Evolutionary conservation across 768 basidiomycete species (phyloP).

Genomic region (Scleroderma citrinum): DNA sequence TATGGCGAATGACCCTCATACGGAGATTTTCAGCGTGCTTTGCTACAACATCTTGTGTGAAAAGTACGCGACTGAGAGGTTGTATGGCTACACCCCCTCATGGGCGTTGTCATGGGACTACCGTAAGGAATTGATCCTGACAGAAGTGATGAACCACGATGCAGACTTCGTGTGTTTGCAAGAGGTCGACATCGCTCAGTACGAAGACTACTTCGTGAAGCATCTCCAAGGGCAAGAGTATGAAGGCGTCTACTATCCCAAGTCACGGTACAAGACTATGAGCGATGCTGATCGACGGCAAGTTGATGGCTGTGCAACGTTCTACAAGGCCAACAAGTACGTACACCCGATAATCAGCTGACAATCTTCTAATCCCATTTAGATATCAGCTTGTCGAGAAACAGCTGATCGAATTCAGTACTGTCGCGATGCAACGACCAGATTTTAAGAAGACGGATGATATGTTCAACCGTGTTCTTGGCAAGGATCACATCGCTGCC

Average conservation of each 20-base stretch:
- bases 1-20: conserved; percentile 52
- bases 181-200: conserved; percentile 90
- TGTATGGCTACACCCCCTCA: conserved; percentile 94
- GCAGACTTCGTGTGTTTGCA: conserved; percentile 93
- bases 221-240: conserved; percentile 72
- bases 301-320: conserved; percentile 96
- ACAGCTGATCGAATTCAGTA: conserved; percentile 88
- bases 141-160: conserved; percentile 74
- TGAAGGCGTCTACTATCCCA: conserved; percentile 88
- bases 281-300: conserved; percentile 73
- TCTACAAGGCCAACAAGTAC: conserved; percentile 86
- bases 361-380: conserved; percentile 5
- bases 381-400: conserved; percentile 94
- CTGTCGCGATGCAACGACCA: conserved; percentile 85
- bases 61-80: conserved; percentile 75
- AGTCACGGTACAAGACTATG: conserved; percentile 93
- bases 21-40: conserved; percentile 75
- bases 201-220: conserved; percentile 84
- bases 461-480: conserved; percentile 98
- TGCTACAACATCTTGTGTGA: conserved; percentile 96
- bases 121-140: conserved; percentile 80
- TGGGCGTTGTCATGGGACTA: conserved; percentile 98
- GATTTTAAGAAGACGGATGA: conserved; percentile 98
- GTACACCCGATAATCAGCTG: conserved; percentile 25
- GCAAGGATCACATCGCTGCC: conserved; percentile 90